These are phyloP conservation scores for Aureobasidium musti DNA, from an alignment of 2,329 filamentous ascomycete genomes.

Conservation along the genomic window DNA sequence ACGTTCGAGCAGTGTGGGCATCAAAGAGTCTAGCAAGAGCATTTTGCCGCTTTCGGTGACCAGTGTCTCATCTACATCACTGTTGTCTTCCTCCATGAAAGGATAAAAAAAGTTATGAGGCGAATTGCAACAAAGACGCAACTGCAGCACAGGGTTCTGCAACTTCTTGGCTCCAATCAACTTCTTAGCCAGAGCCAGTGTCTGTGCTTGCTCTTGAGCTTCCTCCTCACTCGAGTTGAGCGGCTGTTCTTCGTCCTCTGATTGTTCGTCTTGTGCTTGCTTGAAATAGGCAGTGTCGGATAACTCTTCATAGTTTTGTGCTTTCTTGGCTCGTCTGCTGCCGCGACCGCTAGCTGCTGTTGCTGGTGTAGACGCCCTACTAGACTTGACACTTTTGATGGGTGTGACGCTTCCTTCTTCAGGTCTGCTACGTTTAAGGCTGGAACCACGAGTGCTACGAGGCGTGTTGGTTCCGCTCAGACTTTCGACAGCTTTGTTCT, in stretches of 20 bases:
- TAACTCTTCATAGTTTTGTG: constrained; percentile 65
- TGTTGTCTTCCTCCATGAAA: constrained; percentile 63
- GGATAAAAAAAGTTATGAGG: constrained; percentile 98
- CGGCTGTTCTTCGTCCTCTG: constrained; percentile 40
- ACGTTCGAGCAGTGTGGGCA: constrained; percentile 70
- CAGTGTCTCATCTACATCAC: constrained; percentile 71
- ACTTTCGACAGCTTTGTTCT: constrained; percentile 72
- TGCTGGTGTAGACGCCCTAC: constrained; percentile 71
- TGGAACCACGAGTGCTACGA: constrained; percentile 47
- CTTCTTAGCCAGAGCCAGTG: constrained; percentile 76
- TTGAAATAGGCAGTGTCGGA: constrained; percentile 84
- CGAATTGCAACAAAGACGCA: constrained; percentile 87
- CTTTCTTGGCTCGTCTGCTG: constrained; percentile 56
- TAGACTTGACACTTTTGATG: constrained; percentile 75
- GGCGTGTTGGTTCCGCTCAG: constrained; percentile 59
- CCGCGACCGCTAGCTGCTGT: constrained; percentile 49
- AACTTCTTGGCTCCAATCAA: constrained; percentile 90
- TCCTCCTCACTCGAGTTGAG: constrained; percentile 55
- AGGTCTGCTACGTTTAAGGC: constrained; percentile 61
- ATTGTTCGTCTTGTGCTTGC: constrained; percentile 58
- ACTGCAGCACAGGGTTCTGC: constrained; percentile 89
- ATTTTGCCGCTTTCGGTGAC: constrained; percentile 93
- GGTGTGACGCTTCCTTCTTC: constrained; percentile 48
- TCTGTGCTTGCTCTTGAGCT: constrained; percentile 66
- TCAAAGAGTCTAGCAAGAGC: constrained; percentile 83